Base-by-base conservation (phyloP, 371 early-diverging fungal species). In the Syncephalastrum sp. region DNA sequence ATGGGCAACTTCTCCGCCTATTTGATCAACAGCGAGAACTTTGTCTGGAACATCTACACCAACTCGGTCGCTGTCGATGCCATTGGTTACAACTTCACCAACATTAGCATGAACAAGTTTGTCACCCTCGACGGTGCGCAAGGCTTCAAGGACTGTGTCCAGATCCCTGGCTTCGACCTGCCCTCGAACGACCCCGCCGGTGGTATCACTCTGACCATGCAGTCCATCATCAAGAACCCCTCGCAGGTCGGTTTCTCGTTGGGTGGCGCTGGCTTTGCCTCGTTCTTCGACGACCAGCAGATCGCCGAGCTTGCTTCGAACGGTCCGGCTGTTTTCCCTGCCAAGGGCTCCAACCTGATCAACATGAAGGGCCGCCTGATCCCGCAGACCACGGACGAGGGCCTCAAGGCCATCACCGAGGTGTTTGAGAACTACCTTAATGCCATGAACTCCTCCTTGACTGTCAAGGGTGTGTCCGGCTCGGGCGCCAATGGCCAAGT, bases 41-140 rank as follows among this genome's bases (percentile, higher is more conserved):
- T 85, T 54, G 56, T 70, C 3, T 85, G 86, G 86, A 77, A 82
- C 25, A 81, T 85, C n/a, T 60, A 59, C 8, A 69, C 79, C 13
- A 65, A 63, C 21, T 63, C 60, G 50, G 79, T 85, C 25, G 68
- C 75, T n/a, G 86, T 85, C 53, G 75, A 60, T 56, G 84, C 84
- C 43, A 74, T 85, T 17, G 79, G 82, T 12, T 81, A 68, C 54
- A 78, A 75, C 8, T 82, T 85, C 60, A 78, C 69, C n/a, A 75
- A 75, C 50, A 81, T 85, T 33, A 50, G 63, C 43, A 76, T 85
- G 79, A 64, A 70, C 59, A 82, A 82, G 69, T 70, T 55, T 25
- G 81, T 83, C 14, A 77, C 77, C 3, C 64, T 85, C 10, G 57
- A 72, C 47, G 85, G 85, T 43, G 72, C 79, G 59, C 70, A 76